Evolutionary conservation across 495 filamentous ascomycete species (phyloP).

Genomic region (Penicillium ucsense): DNA sequence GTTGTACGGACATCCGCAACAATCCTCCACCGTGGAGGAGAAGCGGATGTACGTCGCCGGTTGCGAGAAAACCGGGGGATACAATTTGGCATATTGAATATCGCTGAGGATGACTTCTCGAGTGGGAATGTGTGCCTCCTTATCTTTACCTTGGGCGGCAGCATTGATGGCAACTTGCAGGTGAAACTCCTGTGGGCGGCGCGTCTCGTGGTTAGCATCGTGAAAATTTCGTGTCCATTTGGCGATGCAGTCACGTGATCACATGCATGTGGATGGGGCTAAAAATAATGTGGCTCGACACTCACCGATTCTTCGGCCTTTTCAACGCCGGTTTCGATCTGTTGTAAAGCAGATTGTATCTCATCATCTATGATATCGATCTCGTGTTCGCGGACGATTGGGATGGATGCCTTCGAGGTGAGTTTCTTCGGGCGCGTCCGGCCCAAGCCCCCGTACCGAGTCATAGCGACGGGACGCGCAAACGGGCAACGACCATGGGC

Average conservation of each 20-base stretch:
- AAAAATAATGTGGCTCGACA: constrained; percentile 34
- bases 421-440: constrained; percentile 79
- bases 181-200: constrained; percentile 78
- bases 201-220: constrained; percentile 9
- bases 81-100: constrained; percentile 79
- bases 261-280: constrained; percentile 27
- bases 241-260: constrained; percentile 46
- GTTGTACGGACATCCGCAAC: constrained; percentile 76
- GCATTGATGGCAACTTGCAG: constrained; percentile 85
- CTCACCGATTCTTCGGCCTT: constrained; percentile 93
- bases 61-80: constrained; percentile 66
- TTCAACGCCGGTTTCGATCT: constrained; percentile 91
- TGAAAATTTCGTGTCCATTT: constrained; percentile 24
- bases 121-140: constrained; percentile 73
- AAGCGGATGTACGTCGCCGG: constrained; percentile 94
- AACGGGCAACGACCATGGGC: constrained; percentile 36
- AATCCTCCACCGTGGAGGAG: constrained; percentile 95
- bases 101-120: constrained; percentile 67
- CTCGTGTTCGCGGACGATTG: constrained; percentile 78
- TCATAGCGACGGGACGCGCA: constrained; percentile 53
- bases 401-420: constrained; percentile 74
- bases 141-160: constrained; percentile 63
- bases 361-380: constrained; percentile 71
- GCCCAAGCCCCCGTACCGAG: constrained; percentile 50
- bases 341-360: constrained; percentile 55